Percentiles rank a stretch among this genome's conserved stretches.
Conservation (phyloP, 495 filamentous ascomycete genomes). For the Neurospora africana region DNA sequence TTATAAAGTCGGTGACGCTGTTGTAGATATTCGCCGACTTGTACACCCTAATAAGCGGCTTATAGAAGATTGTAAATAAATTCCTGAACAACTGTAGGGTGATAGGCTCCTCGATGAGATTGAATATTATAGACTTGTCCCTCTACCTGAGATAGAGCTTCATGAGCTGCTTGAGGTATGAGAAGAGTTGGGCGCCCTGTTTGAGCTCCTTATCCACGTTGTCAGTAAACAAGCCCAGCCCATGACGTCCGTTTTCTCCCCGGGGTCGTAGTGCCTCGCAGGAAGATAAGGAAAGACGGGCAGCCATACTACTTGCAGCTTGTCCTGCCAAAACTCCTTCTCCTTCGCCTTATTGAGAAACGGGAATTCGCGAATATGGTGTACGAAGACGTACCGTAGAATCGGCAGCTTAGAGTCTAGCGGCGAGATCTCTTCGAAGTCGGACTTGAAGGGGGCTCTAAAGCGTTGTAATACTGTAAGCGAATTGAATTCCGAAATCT, state of each 20-base stretch:
- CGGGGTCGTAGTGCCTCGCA: background rate
- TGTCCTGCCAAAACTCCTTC: constrained; percentile 99
- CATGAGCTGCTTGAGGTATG: constrained; percentile 85
- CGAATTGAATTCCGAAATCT: constrained; percentile 85
- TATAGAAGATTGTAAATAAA: constrained; percentile 97
- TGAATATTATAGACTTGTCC: constrained; percentile 95
- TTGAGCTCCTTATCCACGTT: constrained; percentile 82
- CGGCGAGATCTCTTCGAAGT: constrained; percentile 84
- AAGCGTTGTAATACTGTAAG: constrained; percentile 91
- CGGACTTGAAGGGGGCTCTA: constrained; percentile 87
- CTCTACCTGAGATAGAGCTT: constrained; percentile 85
- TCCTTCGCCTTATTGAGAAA: constrained; percentile 92
- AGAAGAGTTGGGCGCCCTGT: constrained; percentile 80
- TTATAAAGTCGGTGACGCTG: constrained; percentile 88
- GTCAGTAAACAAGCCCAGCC: constrained; percentile 5
- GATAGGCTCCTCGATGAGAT: constrained; percentile 87
- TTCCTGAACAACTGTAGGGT: constrained; percentile 90
- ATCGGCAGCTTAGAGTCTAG: constrained; percentile 95
- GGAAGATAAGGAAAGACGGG: background rate
- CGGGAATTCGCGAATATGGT: constrained; percentile 94
- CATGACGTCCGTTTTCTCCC: background rate
- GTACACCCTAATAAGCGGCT: constrained; percentile 93
- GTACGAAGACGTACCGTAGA: constrained; percentile 92
- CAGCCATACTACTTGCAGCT: constrained; percentile 75
- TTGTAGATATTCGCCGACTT: constrained; percentile 98